Evolutionary conservation across 345 rosid genomes (phyloP).

Genomic region (Syzygium oleosum): DNA sequence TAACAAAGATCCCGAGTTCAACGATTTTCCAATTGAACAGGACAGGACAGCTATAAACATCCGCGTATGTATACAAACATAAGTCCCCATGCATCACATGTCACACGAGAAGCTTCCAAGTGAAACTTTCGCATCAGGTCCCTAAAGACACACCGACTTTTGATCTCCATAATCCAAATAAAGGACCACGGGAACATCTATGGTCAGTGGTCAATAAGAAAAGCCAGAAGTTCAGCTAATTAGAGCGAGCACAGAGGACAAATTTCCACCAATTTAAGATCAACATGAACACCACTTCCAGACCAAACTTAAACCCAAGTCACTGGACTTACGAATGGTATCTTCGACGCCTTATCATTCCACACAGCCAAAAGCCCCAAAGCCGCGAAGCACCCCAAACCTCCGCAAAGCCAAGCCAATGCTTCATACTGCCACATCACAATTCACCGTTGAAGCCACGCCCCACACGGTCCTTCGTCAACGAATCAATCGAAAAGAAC

Average conservation of each 20-base stretch:
- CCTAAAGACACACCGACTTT: neutral
- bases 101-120: neutral
- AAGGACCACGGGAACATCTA: neutral
- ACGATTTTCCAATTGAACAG: neutral
- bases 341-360: slow-evolving; percentile 89
- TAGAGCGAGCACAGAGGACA: neutral
- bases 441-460: neutral
- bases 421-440: slow-evolving; percentile 70
- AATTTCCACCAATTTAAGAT: neutral
- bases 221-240: neutral
- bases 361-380: slow-evolving; percentile 66
- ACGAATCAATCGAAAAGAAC: neutral
- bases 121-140: neutral
- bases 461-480: neutral
- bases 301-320: neutral
- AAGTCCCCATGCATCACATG: neutral
- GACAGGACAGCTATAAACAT: neutral
- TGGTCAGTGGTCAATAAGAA: neutral
- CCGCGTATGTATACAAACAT: neutral
- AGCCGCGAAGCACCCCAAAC: slow-evolving; percentile 68
- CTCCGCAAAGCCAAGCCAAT: slow-evolving; percentile 94
- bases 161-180: neutral
- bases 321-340: slow-evolving; percentile 62
- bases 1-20: neutral
- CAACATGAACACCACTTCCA: neutral